A percentile compares a stretch with the other conserved stretches of the same genome.
These are phyloP conservation scores for Chaetomium sp. DNA, from an alignment of 2,329 filamentous ascomycete genomes.

Conservation along the genomic window DNA sequence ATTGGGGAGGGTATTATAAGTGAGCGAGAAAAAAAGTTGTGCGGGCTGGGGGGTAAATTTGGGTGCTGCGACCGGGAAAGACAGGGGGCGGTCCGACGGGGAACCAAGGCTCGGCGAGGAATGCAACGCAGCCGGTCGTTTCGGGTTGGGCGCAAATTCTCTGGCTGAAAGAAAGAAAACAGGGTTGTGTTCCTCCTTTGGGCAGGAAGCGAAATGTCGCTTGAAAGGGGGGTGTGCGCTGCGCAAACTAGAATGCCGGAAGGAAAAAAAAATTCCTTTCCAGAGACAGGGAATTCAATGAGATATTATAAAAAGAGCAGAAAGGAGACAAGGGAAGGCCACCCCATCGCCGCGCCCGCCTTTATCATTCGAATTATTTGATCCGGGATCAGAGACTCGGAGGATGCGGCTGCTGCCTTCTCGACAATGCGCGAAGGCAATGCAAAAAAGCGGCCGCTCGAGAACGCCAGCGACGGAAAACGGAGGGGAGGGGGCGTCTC, in stretches of 20 bases:
- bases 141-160: conserved; percentile 24
- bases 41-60: conserved; percentile 13
- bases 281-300: background rate
- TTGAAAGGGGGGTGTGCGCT: conserved; percentile 4
- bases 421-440: conserved; percentile 12
- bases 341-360: no score
- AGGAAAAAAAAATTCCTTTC: background rate
- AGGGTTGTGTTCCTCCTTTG: conserved; percentile 10
- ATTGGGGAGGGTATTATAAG: conserved; percentile 23
- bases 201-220: conserved; percentile 20
- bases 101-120: conserved; percentile 18
- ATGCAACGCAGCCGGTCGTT: conserved; percentile 9
- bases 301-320: conserved; percentile 2
- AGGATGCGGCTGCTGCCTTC: conserved; percentile 20
- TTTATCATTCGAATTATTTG: conserved; percentile 3
- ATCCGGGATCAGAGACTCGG: conserved; percentile 7
- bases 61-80: conserved; percentile 9
- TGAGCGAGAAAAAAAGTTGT: conserved; percentile 17
- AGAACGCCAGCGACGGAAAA: background rate
- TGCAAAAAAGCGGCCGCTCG: conserved; percentile 4
- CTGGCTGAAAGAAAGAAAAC: conserved; percentile 4
- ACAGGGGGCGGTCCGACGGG: conserved; percentile 16
- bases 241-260: background rate
- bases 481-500: conserved; percentile 6
- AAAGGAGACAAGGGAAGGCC: background rate